Base-by-base conservation (phyloP, 2,329 filamentous ascomycete genomes). In the Verticillium dahliae region DNA sequence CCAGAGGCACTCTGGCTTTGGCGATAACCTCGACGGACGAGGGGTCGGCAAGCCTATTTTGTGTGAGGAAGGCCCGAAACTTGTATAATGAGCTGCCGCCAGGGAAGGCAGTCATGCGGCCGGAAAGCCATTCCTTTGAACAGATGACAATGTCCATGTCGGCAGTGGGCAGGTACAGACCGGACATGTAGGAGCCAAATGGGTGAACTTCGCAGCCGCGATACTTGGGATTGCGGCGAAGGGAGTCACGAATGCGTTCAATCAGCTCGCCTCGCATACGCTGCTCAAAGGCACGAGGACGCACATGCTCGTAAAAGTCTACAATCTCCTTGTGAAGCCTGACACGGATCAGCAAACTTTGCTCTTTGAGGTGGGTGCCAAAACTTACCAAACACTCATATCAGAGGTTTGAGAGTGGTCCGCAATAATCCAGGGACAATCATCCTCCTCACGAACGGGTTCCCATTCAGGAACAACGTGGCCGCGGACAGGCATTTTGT, bases 141-240 rank as follows among this genome's bases (percentile, higher is more conserved):
- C 93, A 85, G 59, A 95, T 83, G 2, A 97, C 95, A 57, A 99
- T 80, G 72, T 99, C 95, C 87, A 99, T 96, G 71, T 99, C 95
- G 15, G 91, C 92, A 1, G 90, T 86, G 0, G 84, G 84, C 2
- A 87, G 76, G 67, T 86, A 87, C 7, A 92, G 79, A 0, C 90
- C 92, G 3, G 92, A 92, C 67, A 92, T 93, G 74, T 93, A 99
- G 0, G 95, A 98, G n/a, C 95, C 95, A 72, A 99, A 99, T 10
- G 89, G 82, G 38, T 84, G 80, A 7, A 97, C 79, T 57, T 88
- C 81, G 11, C 87, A 85, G 56, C 85, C 84, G 13, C 78, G 75
- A 68, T 86, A 89, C 57, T 79, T 73, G n/a, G 71, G 67, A 13
- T 77, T 78, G 14, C 73, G 78, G 62, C 80, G 80, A 69, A 96